Base-by-base conservation (phyloP, 164 flowering plant genomes). In the Macadamia tetraphylla region DNA sequence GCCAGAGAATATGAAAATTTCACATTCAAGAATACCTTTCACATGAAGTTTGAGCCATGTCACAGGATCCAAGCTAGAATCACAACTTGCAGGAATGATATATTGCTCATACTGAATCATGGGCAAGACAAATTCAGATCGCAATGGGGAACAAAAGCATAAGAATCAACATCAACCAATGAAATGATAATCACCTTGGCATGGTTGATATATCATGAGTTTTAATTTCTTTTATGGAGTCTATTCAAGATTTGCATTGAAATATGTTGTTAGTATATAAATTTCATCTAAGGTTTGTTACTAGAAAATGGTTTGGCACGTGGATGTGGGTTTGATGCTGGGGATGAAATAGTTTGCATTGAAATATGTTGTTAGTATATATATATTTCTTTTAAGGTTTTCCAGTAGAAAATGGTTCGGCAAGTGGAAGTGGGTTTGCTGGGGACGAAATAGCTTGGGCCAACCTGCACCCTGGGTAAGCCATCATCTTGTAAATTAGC, bases 1-100 rank as follows among this genome's bases (percentile, higher is more conserved):
- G 76, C 51, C 31, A 64, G 31, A 49, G 67, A 67, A 43, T 40
- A 71, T 60, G 14, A 42, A 73, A 43, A 56, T 32, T 6, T 8
- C 48, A 62, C n/a, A 46, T 44, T 49, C 15, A 12, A 51, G 35
- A 23, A 10, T 63, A 11, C 29, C 18, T 44, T 13, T 3, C 44
- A 64, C 3, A 7, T 10, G 2, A 51, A 58, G 35, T 53, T 57
- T 53, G 46, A 11, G 7, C 10, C 9, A 11, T 62, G 23, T 62
- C 43, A 62, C 51, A 6, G 23, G 51, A 62, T 35, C 51, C 51
- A 46, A 46, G 1, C 51, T 8, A 46, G 51, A 46, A 8, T 46
- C 13, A 8, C 51, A 46, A 46, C 12, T 46, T 46, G 1, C 3
- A 46, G 12, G 40, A 35, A 35, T 35, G 5, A 35, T 35, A 35